Evolutionary conservation across 2,329 filamentous ascomycete species (phyloP).

Genomic region (Penicillium italicum): DNA sequence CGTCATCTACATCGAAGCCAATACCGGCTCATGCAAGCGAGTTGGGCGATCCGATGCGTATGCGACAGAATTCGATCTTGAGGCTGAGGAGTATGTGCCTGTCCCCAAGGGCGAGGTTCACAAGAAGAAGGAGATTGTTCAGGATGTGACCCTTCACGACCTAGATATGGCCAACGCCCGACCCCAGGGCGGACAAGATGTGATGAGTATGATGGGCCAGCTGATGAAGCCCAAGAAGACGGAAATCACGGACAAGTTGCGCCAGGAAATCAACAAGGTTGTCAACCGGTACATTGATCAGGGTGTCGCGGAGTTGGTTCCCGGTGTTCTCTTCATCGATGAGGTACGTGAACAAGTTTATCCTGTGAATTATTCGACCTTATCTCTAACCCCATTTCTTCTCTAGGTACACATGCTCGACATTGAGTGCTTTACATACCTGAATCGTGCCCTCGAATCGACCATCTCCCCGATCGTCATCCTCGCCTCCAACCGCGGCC

Average conservation of each 20-base stretch:
- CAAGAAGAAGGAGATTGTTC: slow-evolving; percentile 99
- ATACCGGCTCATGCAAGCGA: slow-evolving; percentile 95
- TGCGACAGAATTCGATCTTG: slow-evolving; percentile 95
- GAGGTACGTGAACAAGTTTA: slow-evolving; percentile 59
- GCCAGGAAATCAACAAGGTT: slow-evolving; percentile 96
- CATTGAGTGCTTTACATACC: slow-evolving; percentile 97
- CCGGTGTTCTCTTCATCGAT: slow-evolving; percentile 96
- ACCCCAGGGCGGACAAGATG: slow-evolving; percentile 95
- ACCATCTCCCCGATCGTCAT: slow-evolving; percentile 95
- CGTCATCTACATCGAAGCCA: slow-evolving; percentile 98
- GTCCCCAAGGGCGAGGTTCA: slow-evolving; percentile 98
- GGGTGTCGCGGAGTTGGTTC: slow-evolving; percentile 95
- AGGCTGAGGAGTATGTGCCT: slow-evolving; percentile 97
- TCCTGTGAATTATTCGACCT: slow-evolving; percentile 18
- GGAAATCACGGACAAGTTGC: slow-evolving; percentile 96
- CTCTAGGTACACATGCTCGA: slow-evolving; percentile 95
- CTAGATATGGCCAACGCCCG: slow-evolving; percentile 92
- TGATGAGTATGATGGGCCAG: slow-evolving; percentile 99
- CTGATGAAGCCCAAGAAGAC: slow-evolving; percentile 99
- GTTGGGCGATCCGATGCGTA: slow-evolving; percentile 95
- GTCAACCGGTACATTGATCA: slow-evolving; percentile 99
- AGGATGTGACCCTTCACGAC: slow-evolving; percentile 96
- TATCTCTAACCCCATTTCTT: slow-evolving; percentile 9
- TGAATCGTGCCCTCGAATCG: slow-evolving; percentile 96
- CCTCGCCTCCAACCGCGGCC: slow-evolving; percentile 91